Conservation (phyloP, 2,329 filamentous ascomycete genomes). For the Sclerotinia trifoliorum region DNA sequence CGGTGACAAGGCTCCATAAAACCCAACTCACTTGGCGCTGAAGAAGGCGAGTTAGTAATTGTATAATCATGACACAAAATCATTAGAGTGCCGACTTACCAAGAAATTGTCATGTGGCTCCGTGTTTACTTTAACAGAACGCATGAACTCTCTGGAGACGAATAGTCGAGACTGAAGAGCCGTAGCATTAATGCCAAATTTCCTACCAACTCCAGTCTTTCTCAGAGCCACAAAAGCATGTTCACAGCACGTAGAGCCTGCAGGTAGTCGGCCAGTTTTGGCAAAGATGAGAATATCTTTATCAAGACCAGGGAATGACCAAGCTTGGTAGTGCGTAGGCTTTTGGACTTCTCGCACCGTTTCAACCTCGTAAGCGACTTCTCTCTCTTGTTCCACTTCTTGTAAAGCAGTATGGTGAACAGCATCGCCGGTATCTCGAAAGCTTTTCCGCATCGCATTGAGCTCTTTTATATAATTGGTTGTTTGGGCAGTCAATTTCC, state of each 20-base stretch:
- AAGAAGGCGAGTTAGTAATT: conserved; percentile 26
- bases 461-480: conserved; percentile 39
- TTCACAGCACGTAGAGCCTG: conserved; percentile 42
- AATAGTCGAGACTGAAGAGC: conserved; percentile 40
- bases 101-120: conserved; percentile 46
- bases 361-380: conserved; percentile 49
- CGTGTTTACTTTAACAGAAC: conserved; percentile 44
- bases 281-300: conserved; percentile 48
- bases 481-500: conserved; percentile 33
- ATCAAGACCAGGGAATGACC: conserved; percentile 49
- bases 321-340: conserved; percentile 41
- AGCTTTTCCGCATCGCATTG: conserved; percentile 38
- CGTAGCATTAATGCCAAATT: conserved; percentile 36
- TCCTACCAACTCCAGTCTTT: conserved; percentile 42
- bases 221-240: conserved; percentile 46
- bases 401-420: conserved; percentile 53
- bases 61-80: too few relatives aligned
- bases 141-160: conserved; percentile 49
- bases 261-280: conserved; percentile 45
- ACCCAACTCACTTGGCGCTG: conserved; percentile 60
- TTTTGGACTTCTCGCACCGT: conserved; percentile 47
- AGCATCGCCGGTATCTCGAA: conserved; percentile 47
- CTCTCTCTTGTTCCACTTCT: conserved; percentile 52
- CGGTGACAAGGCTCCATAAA: conserved; percentile 50
- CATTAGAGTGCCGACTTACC: conserved; percentile 27